phyloP scores from a whole-genome alignment of 1,284 basidiomycete species.

The Stygiomarasmius scandens region DNA sequence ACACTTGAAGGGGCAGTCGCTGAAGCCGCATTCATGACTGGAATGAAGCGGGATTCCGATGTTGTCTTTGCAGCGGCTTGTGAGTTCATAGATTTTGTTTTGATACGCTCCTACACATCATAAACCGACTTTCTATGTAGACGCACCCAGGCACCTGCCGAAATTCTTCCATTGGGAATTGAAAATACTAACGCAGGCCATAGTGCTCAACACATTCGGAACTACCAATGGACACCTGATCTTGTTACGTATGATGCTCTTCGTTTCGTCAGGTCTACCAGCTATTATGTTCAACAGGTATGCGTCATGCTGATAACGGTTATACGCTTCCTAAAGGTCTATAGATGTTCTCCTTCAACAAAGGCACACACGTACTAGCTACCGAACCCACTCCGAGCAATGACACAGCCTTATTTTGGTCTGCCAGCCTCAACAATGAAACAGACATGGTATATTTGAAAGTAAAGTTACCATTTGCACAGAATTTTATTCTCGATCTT shows the following conservation, averaged over 20 bases:
- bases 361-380: constrained; percentile 35
- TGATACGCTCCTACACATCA: too few relatives aligned
- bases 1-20: constrained; percentile 38
- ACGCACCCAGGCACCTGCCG: constrained; percentile 30
- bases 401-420: constrained; percentile 36
- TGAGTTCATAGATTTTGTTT: constrained; percentile 21
- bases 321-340: neutral
- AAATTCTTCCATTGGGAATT: neutral
- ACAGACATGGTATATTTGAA: constrained; percentile 36
- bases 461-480: constrained; percentile 18
- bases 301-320: constrained; percentile 1
- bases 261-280: constrained; percentile 36
- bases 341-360: constrained; percentile 38
- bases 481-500: neutral
- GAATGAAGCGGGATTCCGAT: constrained; percentile 42
- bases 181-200: constrained; percentile 8
- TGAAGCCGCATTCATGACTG: constrained; percentile 43
- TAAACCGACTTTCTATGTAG: constrained; percentile 17
- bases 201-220: constrained; percentile 38
- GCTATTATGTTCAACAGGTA: constrained; percentile 37
- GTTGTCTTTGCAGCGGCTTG: constrained; percentile 40
- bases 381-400: constrained; percentile 31
- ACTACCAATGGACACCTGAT: constrained; percentile 46
- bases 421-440: constrained; percentile 35
- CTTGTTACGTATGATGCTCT: constrained; percentile 41